Base-by-base conservation (phyloP, 2,329 filamentous ascomycete genomes). In the Geosmithia putterillii region DNA sequence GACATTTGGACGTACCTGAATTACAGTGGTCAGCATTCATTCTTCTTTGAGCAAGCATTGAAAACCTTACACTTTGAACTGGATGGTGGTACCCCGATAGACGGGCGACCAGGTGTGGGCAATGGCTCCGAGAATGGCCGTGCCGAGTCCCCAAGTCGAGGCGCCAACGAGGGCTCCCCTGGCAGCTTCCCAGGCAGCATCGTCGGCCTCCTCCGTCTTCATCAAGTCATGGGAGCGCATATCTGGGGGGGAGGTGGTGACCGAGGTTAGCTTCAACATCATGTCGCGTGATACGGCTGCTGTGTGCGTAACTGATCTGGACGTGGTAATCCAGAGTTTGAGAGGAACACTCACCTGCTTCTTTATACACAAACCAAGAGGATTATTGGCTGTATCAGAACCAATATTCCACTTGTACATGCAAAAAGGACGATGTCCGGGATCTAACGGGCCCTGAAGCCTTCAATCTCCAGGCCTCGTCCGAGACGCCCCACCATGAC, bases 1-100 rank as follows among this genome's bases (percentile, higher is more conserved):
- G 81, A 85, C 81, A 88, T 86, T 59, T 88, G 83, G 15, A 89
- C 67, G 56, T 86, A 90, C 23, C 85, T 89, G 54, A 21, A 21
- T 5, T 32, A 34, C 15, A 23, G 14, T 12, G 10, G 34, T 42
- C 28, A 32, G 28, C 10, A 32, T 32, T 3, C 6, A 4, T 21
- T 21, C n/a, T 39, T 7, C 18, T 10, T n/a, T n/a, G 18, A 39
- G 19, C 10, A 21, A 8, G 19, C 18, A 12, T 3, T 6, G 3
- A 15, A 39, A 39, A 22, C 64, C 76, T 54, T 71, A 86, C 82
- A 83, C 78, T 65, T 86, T 86, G 62, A 86, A 86, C 56, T 86
- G 83, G 41, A 86, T 66, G 2, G 83, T 87, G 48, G 84, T 63
- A 2, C 79, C 74, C 19, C 83, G 73, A 57, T 89, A 90, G 18